Base-by-base conservation (phyloP, 2,329 filamentous ascomycete genomes). In the Sclerotinia spermophila region DNA sequence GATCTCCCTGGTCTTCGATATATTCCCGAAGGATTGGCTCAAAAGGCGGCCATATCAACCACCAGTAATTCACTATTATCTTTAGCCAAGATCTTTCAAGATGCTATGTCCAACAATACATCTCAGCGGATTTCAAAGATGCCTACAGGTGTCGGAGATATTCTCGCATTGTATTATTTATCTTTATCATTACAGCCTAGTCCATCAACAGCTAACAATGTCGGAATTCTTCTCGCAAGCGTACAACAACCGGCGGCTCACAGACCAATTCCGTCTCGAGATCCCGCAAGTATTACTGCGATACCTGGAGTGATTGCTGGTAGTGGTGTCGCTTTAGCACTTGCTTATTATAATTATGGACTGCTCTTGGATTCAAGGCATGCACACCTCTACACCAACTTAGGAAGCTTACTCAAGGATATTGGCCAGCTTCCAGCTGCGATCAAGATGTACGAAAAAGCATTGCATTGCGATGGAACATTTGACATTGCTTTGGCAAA, bases 401-500 rank as follows among this genome's bases (percentile, higher is more conserved):
- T 99, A 2, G 96, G 96, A 13, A 98, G 96, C 79, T 83, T 99
- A 42, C 85, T 99, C 58, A 99, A 99, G 78, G 96, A 99, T 76
- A 96, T 98, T 75, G 96, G 96, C 0, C 95, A 98, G 76, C 85
- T 99, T 21, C 90, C 94, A 75, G 87, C 93, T 62, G 96, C 96
- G 0, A 97, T 99, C 76, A 90, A 91, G 74, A 98, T 99, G 95
- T 99, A 99, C 78, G 94, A 98, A 81, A 90, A 93, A 75, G 96
- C 96, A 17, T 96, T 99, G 21, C 86, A 88, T 4, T 98, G 94
- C 79, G 96, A 99, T 80, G 89, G 89, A n/a, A 92, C 90, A 35
- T 99, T 99, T 77, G 96, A 99, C 78, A 99, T 99, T 77, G 96
- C 96, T 45, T 83, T 99, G 69, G 97, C 96, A 5, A 99, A 99